These are phyloP conservation scores for Pleurotus eryngii DNA, from an alignment of 768 basidiomycete species.

Conservation along the genomic window DNA sequence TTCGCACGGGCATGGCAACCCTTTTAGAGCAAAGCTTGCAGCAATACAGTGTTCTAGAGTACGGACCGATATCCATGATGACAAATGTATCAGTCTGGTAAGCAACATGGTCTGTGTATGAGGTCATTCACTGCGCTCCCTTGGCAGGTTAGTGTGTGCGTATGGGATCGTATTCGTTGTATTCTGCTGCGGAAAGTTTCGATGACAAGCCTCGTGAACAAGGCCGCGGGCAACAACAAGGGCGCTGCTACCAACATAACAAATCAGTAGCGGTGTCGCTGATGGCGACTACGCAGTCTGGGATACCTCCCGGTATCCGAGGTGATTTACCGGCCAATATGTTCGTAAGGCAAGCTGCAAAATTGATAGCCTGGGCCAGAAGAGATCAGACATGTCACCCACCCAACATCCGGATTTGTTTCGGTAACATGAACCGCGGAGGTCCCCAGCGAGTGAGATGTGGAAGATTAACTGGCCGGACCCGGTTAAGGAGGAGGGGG, in stretches of 20 bases:
- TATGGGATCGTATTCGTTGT: not conserved
- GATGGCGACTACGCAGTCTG: not conserved
- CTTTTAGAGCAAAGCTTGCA: too few relatives aligned
- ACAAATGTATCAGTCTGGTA: too few relatives aligned
- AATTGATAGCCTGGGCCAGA: conserved; percentile 3
- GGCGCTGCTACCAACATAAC: not conserved
- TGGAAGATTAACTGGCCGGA: not conserved
- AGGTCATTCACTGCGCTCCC: conserved; percentile 2
- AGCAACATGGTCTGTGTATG: not conserved
- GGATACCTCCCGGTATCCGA: conserved; percentile 3
- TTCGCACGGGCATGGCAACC: too few relatives aligned
- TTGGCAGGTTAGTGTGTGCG: not conserved
- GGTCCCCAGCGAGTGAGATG: not conserved
- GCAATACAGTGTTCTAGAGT: not conserved
- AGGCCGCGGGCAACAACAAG: conserved; percentile 2
- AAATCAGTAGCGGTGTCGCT: not conserved
- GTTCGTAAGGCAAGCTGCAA: conserved; percentile 1
- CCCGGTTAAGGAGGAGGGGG: not conserved
- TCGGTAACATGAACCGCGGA: conserved; percentile 6
- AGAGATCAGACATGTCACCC: not conserved
- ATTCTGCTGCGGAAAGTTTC: conserved; percentile 4
- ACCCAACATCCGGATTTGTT: conserved; percentile 6
- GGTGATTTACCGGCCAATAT: not conserved
- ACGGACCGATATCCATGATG: conserved; percentile 5
- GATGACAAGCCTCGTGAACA: not conserved